These are phyloP conservation scores for Sporobolomyces phaffii DNA, from an alignment of 768 basidiomycete species.

Conservation along the genomic window DNA sequence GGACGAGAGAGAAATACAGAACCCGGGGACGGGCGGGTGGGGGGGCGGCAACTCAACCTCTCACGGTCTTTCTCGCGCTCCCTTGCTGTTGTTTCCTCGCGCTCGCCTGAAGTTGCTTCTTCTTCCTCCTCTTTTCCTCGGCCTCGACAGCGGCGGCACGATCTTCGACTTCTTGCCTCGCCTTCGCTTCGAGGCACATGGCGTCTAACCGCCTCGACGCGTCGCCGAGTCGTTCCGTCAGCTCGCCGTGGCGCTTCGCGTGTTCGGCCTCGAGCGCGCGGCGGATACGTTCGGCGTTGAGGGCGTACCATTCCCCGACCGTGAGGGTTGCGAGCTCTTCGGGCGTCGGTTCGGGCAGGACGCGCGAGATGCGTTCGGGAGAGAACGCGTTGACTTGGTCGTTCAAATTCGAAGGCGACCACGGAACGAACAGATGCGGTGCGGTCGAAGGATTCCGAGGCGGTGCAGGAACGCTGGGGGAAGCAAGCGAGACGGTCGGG, in stretches of 20 bases:
- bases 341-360: slow-evolving; percentile 11
- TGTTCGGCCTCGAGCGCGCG: background rate
- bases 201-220: background rate
- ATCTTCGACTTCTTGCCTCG: slow-evolving; percentile 13
- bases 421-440: background rate
- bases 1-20: too few relatives aligned
- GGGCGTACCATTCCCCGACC: slow-evolving; percentile 10
- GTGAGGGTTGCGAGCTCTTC: slow-evolving; percentile 5
- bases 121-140: slow-evolving; percentile 3
- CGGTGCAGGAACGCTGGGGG: background rate
- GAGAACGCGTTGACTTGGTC: slow-evolving; percentile 12
- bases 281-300: too few relatives aligned
- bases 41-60: too few relatives aligned
- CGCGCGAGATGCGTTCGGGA: background rate
- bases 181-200: slow-evolving; percentile 11
- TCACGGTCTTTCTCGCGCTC: slow-evolving; percentile 8
- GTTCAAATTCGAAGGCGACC: background rate
- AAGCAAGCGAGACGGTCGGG: background rate
- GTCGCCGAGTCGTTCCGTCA: background rate
- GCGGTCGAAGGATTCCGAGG: background rate
- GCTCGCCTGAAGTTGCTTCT: slow-evolving; percentile 1
- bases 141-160: too few relatives aligned
- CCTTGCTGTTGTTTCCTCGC: slow-evolving; percentile 4
- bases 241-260: background rate
- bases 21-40: too few relatives aligned